phyloP scores from a whole-genome alignment of 768 basidiomycete species.

The Leccinum barrowsii region DNA sequence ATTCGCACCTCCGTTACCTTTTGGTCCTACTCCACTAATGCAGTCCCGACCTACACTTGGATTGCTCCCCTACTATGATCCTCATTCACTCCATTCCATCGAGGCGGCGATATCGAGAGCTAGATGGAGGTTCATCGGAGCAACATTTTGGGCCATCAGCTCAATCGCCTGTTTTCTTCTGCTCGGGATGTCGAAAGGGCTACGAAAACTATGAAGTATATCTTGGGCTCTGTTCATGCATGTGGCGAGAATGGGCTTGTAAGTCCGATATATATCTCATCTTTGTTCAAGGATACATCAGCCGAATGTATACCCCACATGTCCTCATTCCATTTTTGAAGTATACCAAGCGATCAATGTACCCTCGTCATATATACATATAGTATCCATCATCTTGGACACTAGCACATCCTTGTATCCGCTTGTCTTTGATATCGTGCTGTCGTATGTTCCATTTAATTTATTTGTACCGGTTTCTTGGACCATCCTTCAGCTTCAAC shows the following conservation, averaged over 20 bases:
- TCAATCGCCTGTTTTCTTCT: conserved; percentile 30
- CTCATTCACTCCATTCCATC: conserved; percentile 36
- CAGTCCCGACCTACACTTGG: conserved; percentile 35
- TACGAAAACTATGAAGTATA: conserved; percentile 4
- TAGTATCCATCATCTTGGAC: background rate
- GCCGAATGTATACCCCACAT: background rate
- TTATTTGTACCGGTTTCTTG: background rate
- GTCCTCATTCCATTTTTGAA: background rate
- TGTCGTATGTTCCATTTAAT: conserved; percentile 1
- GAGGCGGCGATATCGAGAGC: conserved; percentile 38
- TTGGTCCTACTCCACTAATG: conserved; percentile 41
- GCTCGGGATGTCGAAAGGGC: conserved; percentile 21
- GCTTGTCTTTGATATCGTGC: background rate
- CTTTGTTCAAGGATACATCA: background rate
- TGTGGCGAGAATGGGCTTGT: background rate
- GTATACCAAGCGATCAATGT: background rate
- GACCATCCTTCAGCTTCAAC: too few relatives aligned
- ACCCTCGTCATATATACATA: background rate
- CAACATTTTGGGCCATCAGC: conserved; percentile 37
- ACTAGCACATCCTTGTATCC: background rate
- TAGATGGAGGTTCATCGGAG: conserved; percentile 41
- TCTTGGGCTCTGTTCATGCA: background rate
- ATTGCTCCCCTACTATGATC: conserved; percentile 42
- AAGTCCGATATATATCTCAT: background rate
- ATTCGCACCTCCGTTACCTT: conserved; percentile 16